Percentiles rank a stretch among this genome's conserved stretches.
Conservation (phyloP, 345 rosid genomes). For the Acer campestre region DNA sequence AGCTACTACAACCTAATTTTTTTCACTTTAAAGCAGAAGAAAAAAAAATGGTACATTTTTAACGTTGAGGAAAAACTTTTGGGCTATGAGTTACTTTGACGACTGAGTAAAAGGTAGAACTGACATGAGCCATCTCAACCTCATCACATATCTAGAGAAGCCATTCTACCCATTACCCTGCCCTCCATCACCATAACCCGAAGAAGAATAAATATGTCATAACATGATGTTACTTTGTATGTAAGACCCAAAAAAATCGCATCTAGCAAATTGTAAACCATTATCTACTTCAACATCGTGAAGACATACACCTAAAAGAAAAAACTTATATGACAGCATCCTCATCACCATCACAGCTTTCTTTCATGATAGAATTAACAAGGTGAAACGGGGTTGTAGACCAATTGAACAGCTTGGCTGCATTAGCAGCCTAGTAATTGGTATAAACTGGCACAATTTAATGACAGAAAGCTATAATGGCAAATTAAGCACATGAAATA, state of each 20-base stretch:
- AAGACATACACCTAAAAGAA: neutral
- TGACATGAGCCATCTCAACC: slow-evolving; percentile 15
- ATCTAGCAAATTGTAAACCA: neutral
- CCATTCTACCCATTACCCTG: neutral
- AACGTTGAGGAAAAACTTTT: neutral
- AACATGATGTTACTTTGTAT: neutral
- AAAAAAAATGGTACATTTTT: neutral
- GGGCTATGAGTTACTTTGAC: neutral
- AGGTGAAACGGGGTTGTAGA: neutral
- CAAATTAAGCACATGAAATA: slow-evolving; percentile 10
- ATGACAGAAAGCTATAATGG: slow-evolving; percentile 12
- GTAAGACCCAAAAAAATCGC: neutral
- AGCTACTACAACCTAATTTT: neutral
- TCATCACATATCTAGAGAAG: slow-evolving; percentile 3
- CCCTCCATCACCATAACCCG: slow-evolving; percentile 4
- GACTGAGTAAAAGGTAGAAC: slow-evolving; percentile 9
- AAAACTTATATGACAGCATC: neutral
- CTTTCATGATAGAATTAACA: slow-evolving; percentile 10
- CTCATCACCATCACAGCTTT: neutral
- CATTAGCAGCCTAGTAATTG: slow-evolving; percentile 11
- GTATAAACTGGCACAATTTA: slow-evolving; percentile 1
- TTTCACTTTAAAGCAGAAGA: neutral
- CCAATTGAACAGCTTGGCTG: slow-evolving; percentile 12
- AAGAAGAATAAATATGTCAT: neutral
- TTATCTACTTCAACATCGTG: neutral